Percentiles rank a stretch among this genome's conserved stretches.
Evolutionary conservation across 495 filamentous ascomycete species (phyloP).

Genomic region (Aspergillus bridgeri): DNA sequence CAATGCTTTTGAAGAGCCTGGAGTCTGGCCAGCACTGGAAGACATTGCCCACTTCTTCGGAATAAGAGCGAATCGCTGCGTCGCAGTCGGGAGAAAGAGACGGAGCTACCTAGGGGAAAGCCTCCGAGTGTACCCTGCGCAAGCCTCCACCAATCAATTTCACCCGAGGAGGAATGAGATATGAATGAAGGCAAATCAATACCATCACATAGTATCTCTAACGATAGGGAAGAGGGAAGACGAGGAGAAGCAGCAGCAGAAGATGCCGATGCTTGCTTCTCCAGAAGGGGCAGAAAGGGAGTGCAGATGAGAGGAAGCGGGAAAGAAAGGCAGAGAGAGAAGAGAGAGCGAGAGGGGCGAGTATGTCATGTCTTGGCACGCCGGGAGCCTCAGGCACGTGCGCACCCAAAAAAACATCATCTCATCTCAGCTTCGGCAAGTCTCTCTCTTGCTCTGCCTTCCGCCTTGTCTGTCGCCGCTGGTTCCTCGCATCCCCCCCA

Average conservation of each 20-base stretch:
- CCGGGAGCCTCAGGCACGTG: constrained; percentile 29
- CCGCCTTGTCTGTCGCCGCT: constrained; percentile 1
- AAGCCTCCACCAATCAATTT: background rate
- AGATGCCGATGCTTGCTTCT: background rate
- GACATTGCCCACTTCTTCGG: constrained; percentile 39
- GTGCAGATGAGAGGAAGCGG: background rate
- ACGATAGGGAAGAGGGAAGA: background rate
- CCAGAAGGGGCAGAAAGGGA: no score
- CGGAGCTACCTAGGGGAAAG: background rate
- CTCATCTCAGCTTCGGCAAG: constrained; percentile 14
- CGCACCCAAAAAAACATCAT: constrained; percentile 33
- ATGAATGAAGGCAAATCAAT: background rate
- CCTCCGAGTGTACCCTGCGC: background rate
- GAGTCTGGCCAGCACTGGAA: constrained; percentile 42
- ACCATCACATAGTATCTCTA: background rate
- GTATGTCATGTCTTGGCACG: constrained; percentile 20
- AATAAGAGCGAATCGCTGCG: constrained; percentile 6
- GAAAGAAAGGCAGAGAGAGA: constrained; percentile 1
- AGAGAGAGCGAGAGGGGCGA: constrained; percentile 12
- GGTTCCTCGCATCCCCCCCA: constrained; percentile 5
- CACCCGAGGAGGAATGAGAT: background rate
- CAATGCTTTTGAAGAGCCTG: constrained; percentile 44
- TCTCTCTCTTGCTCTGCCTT: background rate
- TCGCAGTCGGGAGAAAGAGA: background rate
- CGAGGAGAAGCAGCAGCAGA: background rate